Conservation (phyloP, 495 filamentous ascomycete genomes). For the Aspergillus bridgeri region DNA sequence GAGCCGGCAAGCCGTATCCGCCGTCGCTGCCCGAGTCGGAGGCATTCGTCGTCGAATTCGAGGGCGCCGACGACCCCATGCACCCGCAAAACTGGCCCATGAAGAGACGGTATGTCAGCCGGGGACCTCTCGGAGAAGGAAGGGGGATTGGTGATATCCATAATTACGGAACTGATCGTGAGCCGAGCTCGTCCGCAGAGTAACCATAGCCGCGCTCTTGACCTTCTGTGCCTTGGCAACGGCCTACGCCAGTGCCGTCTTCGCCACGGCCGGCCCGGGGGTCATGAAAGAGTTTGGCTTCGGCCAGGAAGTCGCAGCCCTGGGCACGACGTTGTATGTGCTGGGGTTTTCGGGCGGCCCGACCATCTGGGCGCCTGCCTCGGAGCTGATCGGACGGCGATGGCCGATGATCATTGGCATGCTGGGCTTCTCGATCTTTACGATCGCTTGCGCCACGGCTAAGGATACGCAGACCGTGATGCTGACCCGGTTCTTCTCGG, state of each 20-base stretch:
- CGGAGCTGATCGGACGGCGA: conserved; percentile 66
- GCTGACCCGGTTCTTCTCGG: conserved; percentile 45
- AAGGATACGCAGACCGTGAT: conserved; percentile 55
- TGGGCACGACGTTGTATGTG: conserved; percentile 51
- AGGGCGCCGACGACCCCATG: conserved; percentile 44
- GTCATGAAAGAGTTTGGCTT: conserved; percentile 44
- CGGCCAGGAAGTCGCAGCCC: conserved; percentile 42
- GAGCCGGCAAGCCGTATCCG: conserved; percentile 39
- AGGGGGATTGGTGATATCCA: no score
- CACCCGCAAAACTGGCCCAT: conserved; percentile 50
- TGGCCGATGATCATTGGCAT: conserved; percentile 48
- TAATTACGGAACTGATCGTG: not conserved
- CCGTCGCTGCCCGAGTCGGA: conserved; percentile 40
- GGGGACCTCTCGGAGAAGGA: not conserved
- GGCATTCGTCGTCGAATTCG: conserved; percentile 55
- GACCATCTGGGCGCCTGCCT: conserved; percentile 60
- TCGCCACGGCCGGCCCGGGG: conserved; percentile 43
- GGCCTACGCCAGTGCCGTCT: conserved; percentile 49
- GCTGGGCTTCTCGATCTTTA: conserved; percentile 48
- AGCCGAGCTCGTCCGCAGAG: not conserved
- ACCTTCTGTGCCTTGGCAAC: conserved; percentile 42
- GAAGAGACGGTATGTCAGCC: conserved; percentile 13
- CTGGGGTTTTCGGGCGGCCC: conserved; percentile 52
- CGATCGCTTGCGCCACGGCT: conserved; percentile 49
- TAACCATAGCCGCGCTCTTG: conserved; percentile 14